Conservation (phyloP, 2,329 filamentous ascomycete genomes). For the Gliomastix tumulicola region DNA sequence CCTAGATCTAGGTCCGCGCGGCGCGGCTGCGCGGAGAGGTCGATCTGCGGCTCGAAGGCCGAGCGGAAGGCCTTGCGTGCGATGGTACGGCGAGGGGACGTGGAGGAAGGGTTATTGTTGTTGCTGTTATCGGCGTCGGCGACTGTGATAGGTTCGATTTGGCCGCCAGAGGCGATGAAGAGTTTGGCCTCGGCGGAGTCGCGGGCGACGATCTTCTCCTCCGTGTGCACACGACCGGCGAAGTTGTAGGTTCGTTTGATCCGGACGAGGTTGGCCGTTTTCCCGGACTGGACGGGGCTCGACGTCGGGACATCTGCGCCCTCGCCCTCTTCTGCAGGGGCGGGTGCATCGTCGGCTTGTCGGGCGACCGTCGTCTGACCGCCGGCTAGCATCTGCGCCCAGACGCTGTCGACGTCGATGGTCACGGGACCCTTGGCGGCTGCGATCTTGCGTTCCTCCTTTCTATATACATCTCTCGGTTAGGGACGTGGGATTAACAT, state of each 20-base stretch:
- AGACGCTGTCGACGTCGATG: conserved; percentile 64
- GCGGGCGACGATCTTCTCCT: conserved; percentile 61
- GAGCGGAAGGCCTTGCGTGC: conserved; percentile 53
- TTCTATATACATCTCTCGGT: conserved; percentile 25
- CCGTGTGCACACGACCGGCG: conserved; percentile 63
- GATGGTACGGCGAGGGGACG: conserved; percentile 5
- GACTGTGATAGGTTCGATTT: conserved; percentile 13
- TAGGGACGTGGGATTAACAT: neutral
- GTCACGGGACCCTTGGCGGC: conserved; percentile 54
- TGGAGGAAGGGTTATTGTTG: too few relatives aligned
- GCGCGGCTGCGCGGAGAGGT: conserved; percentile 28
- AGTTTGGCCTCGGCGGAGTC: conserved; percentile 60
- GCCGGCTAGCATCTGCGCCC: conserved; percentile 56
- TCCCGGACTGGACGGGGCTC: neutral
- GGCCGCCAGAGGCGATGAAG: conserved; percentile 47
- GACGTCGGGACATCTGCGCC: conserved; percentile 2
- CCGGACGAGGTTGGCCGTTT: conserved; percentile 38
- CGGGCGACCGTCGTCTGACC: conserved; percentile 1
- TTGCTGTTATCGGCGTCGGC: too few relatives aligned
- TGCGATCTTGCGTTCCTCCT: conserved; percentile 48
- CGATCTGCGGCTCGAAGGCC: conserved; percentile 51
- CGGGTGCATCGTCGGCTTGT: too few relatives aligned
- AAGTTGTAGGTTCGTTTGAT: conserved; percentile 71
- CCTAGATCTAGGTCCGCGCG: conserved; percentile 54
- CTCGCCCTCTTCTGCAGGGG: conserved; percentile 1